Conservation (phyloP, 768 basidiomycete species). For the Leccinum uliginosum region DNA sequence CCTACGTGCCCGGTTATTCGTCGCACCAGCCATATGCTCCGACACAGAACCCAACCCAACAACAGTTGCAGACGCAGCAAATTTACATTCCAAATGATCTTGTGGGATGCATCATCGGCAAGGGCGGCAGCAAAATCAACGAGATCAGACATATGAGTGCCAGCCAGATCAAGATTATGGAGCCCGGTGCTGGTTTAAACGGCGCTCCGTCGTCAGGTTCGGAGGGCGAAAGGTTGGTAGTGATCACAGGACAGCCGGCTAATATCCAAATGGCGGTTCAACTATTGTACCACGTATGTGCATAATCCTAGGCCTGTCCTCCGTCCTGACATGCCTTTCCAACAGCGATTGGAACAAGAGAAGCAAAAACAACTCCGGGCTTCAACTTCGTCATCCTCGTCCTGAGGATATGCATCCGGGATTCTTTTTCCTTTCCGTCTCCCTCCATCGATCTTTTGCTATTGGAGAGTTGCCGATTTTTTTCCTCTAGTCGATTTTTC, state of each 20-base stretch:
- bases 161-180: constrained; percentile 98
- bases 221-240: constrained; percentile 89
- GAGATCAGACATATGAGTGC: constrained; percentile 95
- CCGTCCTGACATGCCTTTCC: constrained; percentile 7
- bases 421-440: not conserved
- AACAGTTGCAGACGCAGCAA: constrained; percentile 90
- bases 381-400: constrained; percentile 27
- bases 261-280: constrained; percentile 98
- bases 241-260: constrained; percentile 91
- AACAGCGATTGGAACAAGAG: constrained; percentile 80
- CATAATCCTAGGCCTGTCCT: not conserved
- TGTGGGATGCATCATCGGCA: constrained; percentile 96
- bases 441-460: not conserved
- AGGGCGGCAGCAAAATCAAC: constrained; percentile 97
- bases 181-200: constrained; percentile 80
- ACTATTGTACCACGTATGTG: constrained; percentile 76
- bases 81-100: constrained; percentile 98
- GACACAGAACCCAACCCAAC: constrained; percentile 58
- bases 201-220: constrained; percentile 69
- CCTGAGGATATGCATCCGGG: constrained; percentile 17
- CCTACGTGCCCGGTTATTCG: constrained; percentile 68
- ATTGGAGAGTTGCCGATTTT: not conserved
- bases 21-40: constrained; percentile 41
- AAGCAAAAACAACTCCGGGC: constrained; percentile 75
- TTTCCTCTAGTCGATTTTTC: not conserved